Percentiles rank a stretch among this genome's conserved stretches.
Evolutionary conservation across 768 basidiomycete species (phyloP).

Genomic region (Collybiopsis luxurians): DNA sequence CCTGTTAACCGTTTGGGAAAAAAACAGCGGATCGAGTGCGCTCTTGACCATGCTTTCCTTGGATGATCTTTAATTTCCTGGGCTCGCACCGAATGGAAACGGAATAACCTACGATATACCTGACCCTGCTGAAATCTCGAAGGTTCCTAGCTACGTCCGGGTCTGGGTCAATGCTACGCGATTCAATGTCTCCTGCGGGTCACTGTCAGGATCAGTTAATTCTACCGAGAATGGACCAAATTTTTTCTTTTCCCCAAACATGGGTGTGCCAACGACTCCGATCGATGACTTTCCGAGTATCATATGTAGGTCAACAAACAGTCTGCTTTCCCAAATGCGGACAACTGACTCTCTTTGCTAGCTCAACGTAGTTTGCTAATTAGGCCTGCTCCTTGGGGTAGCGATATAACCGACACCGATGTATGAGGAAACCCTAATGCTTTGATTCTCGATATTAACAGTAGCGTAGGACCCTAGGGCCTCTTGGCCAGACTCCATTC

Average conservation of each 20-base stretch:
- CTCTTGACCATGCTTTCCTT: constrained; percentile 4
- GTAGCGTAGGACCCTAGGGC: background rate
- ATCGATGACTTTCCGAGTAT: background rate
- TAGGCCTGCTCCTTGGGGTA: background rate
- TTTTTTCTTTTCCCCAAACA: background rate
- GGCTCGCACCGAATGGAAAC: background rate
- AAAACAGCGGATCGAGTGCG: background rate
- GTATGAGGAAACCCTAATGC: background rate
- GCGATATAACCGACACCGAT: background rate
- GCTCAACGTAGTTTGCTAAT: background rate
- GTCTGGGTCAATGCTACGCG: background rate
- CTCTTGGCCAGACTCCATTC: background rate
- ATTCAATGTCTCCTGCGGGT: constrained; percentile 3
- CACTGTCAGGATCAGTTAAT: background rate
- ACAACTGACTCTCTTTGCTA: background rate
- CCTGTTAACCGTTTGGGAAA: background rate
- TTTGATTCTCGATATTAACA: no score
- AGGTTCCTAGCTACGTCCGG: background rate
- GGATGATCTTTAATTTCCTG: background rate
- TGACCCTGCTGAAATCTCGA: background rate
- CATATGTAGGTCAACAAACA: background rate
- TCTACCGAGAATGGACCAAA: background rate
- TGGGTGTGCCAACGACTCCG: background rate
- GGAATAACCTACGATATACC: constrained; percentile 4
- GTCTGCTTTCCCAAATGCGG: background rate